A percentile compares a stretch with the other conserved stretches of the same genome.
These are phyloP conservation scores for Panicum hallii DNA, from an alignment of 202 grass and related monocot genomes.

Conservation along the genomic window DNA sequence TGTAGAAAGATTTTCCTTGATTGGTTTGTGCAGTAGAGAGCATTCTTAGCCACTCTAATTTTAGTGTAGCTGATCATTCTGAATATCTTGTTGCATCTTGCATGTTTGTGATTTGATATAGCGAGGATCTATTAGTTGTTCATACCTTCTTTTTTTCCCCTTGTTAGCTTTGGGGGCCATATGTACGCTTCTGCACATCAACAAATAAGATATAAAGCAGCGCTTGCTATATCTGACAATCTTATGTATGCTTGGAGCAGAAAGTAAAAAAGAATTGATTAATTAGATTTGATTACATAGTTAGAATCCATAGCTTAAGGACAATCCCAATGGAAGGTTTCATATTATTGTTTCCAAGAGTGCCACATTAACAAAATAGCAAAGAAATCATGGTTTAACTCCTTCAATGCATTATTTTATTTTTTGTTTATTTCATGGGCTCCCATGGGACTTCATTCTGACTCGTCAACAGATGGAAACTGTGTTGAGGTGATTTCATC, in stretches of 20 bases:
- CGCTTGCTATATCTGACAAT: slow-evolving; percentile 1
- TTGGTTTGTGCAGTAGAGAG: neutral
- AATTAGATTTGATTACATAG: neutral
- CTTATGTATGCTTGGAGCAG: neutral
- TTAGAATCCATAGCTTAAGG: neutral
- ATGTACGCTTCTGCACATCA: neutral
- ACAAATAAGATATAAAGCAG: neutral
- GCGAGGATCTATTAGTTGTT: neutral
- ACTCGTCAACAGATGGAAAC: too few relatives aligned
- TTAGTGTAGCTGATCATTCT: neutral
- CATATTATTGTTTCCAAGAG: too few relatives aligned
- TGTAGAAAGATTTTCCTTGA: neutral
- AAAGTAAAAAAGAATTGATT: slow-evolving; percentile 10
- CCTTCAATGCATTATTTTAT: too few relatives aligned
- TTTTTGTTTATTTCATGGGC: too few relatives aligned
- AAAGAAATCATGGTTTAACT: too few relatives aligned
- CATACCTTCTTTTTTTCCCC: neutral
- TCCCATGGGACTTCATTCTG: too few relatives aligned
- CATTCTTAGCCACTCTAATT: neutral
- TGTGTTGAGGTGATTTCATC: too few relatives aligned
- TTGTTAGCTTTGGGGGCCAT: neutral
- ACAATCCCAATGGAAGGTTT: too few relatives aligned
- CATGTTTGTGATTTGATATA: neutral
- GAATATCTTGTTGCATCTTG: neutral
- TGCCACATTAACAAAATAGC: too few relatives aligned